phyloP scores from a whole-genome alignment of 768 basidiomycete genomes.

The Leccinum longicurvipes region DNA sequence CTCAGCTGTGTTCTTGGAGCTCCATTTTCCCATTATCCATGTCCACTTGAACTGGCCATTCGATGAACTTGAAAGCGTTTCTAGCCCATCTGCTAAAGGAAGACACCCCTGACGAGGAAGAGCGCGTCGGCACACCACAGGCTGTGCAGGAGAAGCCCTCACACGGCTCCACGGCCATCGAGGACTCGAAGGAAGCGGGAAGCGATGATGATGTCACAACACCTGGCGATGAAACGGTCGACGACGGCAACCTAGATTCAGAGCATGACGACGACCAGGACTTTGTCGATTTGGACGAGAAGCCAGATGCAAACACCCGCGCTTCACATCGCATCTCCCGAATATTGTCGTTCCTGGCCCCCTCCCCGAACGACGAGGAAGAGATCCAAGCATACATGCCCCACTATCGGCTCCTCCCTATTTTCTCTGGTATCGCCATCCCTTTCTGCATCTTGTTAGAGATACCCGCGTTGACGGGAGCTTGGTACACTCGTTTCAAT shows the following conservation, averaged over 20 bases:
- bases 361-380: conserved; percentile 22
- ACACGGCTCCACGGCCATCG: background rate
- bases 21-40: conserved; percentile 6
- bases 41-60: background rate
- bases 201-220: background rate
- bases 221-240: background rate
- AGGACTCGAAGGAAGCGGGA: background rate
- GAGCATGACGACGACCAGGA: conserved; percentile 14
- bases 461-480: conserved; percentile 74
- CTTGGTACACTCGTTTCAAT: conserved; percentile 66
- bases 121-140: background rate
- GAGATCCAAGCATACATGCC: conserved; percentile 40
- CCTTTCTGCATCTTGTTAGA: conserved; percentile 81
- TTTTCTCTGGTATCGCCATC: conserved; percentile 63
- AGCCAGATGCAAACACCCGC: background rate
- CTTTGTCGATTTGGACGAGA: background rate
- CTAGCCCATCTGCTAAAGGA: conserved; percentile 4
- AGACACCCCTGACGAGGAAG: conserved; percentile 19
- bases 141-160: background rate
- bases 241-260: background rate
- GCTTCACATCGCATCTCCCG: conserved; percentile 4
- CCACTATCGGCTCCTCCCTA: conserved; percentile 61
- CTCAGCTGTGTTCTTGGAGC: background rate
- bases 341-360: conserved; percentile 11
- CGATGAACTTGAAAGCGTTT: conserved; percentile 14